Evolutionary conservation across 805 yeast species (phyloP), one percentile per base, ranked within the genome.

Genomic region (Teunomyces aglyptinius): DNA sequence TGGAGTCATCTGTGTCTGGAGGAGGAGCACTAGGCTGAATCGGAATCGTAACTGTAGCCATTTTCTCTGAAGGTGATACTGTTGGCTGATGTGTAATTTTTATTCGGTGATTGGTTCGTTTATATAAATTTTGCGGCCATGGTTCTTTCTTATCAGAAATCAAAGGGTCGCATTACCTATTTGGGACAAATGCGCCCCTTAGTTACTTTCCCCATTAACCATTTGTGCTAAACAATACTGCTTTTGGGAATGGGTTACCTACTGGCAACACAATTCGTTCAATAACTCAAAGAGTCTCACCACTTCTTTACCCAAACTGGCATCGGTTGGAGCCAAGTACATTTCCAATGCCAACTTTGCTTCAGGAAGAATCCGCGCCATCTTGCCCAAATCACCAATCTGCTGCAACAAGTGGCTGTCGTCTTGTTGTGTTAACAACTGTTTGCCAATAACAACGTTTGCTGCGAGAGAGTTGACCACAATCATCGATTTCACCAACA

Each of bases 401-500:
- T 43, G 29, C 24, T 52, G 45, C 39, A 36, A 13, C 40, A 47
- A 26, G 4, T 26, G 24, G 11, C 24, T 26, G 4, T 38, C 44
- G 15, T 43, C 51, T 18, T 24, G 39, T 15, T 26, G 54, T 13
- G 52, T 57, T 10, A 49, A 42, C 13, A 60, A 54, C 12, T 56
- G 46, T 19, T 51, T 49, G 28, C 53, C 44, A 2, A 44, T 43
- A 5, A 62, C 58, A 12, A 63, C 63, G 40, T 65, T 57, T 13
- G 64, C 63, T 10, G 70, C 56, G 31, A 72, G 57, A 7, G 76
- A 58, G 52, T 71, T 71, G 6, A 70, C 54, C 49, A 70, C 61
- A n/a, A 68, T 61, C 28, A 71, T 55, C 13, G 67, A 56, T 45
- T 65, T 70, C 31, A 62, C 51, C 8, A 67, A 58, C 3, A 70